phyloP scores from a whole-genome alignment of 768 basidiomycete species.

The Rhodotorula graminis region DNA sequence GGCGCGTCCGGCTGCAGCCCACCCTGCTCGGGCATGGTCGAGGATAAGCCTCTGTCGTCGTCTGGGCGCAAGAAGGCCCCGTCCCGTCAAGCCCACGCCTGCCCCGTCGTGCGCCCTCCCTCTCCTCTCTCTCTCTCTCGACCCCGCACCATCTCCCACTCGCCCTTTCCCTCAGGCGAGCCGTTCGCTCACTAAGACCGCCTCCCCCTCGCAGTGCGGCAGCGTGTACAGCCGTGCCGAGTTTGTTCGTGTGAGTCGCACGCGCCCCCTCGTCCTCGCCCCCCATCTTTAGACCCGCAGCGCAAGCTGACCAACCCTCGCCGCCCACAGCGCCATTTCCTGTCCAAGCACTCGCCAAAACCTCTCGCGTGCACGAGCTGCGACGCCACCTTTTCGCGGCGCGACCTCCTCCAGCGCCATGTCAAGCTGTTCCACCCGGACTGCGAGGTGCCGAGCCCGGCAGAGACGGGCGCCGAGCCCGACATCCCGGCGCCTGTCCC shows the following conservation, averaged over 20 bases:
- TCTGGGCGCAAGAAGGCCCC: neutral
- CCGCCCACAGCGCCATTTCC: neutral
- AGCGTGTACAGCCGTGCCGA: neutral
- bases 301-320: no score
- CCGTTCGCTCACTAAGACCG: neutral
- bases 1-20: no score
- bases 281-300: no score
- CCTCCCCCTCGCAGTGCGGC: neutral
- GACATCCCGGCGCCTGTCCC: constrained; percentile 2
- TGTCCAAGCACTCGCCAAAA: neutral
- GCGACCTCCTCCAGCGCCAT: constrained; percentile 1
- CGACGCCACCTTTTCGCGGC: neutral
- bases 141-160: no score
- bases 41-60: neutral
- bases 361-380: constrained; percentile 1
- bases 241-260: neutral
- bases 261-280: no score
- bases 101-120: neutral
- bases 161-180: no score
- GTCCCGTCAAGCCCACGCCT: neutral
- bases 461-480: neutral
- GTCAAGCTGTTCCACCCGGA: constrained; percentile 6
- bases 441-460: neutral
- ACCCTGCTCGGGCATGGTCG: no score
- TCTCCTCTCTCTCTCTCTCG: no score